Percentiles rank a stretch among this genome's conserved stretches.
phyloP scores from a whole-genome alignment of 441 rosid species.

The Erodium trifolium region DNA sequence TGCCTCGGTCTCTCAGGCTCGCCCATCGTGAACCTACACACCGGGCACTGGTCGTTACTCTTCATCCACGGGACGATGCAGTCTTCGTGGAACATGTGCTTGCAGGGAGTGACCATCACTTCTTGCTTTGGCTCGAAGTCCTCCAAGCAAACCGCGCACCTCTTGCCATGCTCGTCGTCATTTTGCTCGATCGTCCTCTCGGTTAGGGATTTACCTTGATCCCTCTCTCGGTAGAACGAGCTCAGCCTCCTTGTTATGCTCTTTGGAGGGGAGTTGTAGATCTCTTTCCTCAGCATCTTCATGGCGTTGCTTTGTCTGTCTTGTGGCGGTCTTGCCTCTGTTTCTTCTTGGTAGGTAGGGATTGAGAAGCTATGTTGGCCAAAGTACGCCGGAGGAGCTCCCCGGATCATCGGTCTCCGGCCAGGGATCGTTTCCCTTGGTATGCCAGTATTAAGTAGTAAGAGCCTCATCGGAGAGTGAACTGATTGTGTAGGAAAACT shows the following conservation, averaged over 20 bases:
- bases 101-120: constrained; percentile 71
- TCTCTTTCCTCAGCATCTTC: constrained; percentile 44
- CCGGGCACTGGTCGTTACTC: constrained; percentile 58
- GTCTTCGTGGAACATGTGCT: constrained; percentile 81
- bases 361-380: not conserved
- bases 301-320: constrained; percentile 32
- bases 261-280: constrained; percentile 46
- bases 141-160: constrained; percentile 67
- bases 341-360: constrained; percentile 13
- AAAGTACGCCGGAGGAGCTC: constrained; percentile 17
- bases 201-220: constrained; percentile 12
- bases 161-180: constrained; percentile 43
- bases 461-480: constrained; percentile 14
- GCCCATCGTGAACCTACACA: constrained; percentile 43
- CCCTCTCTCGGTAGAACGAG: constrained; percentile 40
- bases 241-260: constrained; percentile 35
- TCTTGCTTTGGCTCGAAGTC: constrained; percentile 57
- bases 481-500: constrained; percentile 20
- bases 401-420: constrained; percentile 22
- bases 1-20: constrained; percentile 20
- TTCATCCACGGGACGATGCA: constrained; percentile 71
- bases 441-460: constrained; percentile 15
- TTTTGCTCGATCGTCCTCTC: constrained; percentile 10
- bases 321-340: constrained; percentile 23
- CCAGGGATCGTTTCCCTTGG: constrained; percentile 24